phyloP scores from a whole-genome alignment of 2,329 filamentous ascomycete genomes.

The Emergomyces africanus region DNA sequence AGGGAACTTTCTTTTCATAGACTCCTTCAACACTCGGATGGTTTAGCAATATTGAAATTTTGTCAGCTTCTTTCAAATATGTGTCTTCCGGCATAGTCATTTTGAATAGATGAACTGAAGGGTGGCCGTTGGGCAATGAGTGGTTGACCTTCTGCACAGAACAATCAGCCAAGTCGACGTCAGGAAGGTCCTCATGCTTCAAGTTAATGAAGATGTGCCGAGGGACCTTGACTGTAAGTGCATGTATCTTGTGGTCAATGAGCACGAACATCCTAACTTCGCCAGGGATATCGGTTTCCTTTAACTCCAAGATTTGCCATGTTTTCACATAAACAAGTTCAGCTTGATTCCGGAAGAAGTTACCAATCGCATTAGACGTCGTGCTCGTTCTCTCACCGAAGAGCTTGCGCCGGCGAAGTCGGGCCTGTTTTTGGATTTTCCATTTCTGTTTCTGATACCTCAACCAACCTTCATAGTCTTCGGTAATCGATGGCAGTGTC shows the following conservation, averaged over 20 bases:
- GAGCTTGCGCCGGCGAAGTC: constrained; percentile 71
- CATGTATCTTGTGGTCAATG: constrained; percentile 85
- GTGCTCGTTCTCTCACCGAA: constrained; percentile 71
- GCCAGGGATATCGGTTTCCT: constrained; percentile 69
- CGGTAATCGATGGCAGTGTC: constrained; percentile 68
- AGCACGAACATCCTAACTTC: constrained; percentile 80
- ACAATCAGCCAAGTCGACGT: constrained; percentile 76
- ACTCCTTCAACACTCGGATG: constrained; percentile 93
- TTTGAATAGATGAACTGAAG: constrained; percentile 88
- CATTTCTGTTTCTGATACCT: constrained; percentile 97
- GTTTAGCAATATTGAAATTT: constrained; percentile 71
- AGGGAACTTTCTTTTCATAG: constrained; percentile 84
- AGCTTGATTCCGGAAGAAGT: constrained; percentile 80
- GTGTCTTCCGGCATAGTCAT: constrained; percentile 78
- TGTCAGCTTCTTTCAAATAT: constrained; percentile 73
- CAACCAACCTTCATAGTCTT: constrained; percentile 80
- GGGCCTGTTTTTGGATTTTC: constrained; percentile 91
- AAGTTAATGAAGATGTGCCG: constrained; percentile 86
- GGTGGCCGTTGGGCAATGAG: constrained; percentile 87
- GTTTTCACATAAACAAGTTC: constrained; percentile 81
- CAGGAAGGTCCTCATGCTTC: constrained; percentile 72
- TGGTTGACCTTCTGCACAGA: constrained; percentile 87
- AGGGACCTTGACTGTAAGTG: constrained; percentile 76
- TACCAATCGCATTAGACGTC: constrained; percentile 49
- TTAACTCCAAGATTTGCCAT: constrained; percentile 88